Evolutionary conservation across 345 rosid genomes (phyloP).

Genomic region (Anastatica hierochuntica): DNA sequence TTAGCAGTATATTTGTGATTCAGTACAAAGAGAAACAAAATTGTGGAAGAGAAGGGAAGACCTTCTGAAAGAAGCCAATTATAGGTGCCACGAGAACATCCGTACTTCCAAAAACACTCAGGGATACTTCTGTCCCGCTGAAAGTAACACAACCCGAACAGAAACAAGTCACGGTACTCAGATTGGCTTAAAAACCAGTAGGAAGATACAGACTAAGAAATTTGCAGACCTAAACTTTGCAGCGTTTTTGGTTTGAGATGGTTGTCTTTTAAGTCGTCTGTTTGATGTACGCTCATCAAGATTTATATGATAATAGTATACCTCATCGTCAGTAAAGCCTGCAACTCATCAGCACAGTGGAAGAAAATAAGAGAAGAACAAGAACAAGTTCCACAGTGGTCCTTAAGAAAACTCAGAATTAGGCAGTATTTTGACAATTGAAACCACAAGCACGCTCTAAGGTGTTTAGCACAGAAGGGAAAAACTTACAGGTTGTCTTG

Average conservation of each 20-base stretch:
- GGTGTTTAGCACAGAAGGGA: neutral
- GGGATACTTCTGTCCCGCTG: conserved; percentile 74
- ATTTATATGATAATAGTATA: conserved; percentile 46
- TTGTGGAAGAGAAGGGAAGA: conserved; percentile 20
- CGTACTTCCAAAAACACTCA: conserved; percentile 39
- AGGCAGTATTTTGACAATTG: neutral
- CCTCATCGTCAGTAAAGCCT: conserved; percentile 54
- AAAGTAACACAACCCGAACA: conserved; percentile 1
- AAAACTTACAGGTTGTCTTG: conserved; percentile 63
- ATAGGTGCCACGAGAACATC: conserved; percentile 38
- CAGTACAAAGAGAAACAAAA: neutral
- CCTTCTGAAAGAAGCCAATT: conserved; percentile 53
- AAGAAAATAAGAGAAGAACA: neutral
- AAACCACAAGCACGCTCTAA: neutral
- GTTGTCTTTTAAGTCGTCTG: conserved; percentile 43
- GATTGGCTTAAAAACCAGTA: neutral
- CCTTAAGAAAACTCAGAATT: neutral
- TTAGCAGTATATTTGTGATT: neutral
- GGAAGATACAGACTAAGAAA: neutral
- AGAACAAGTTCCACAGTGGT: neutral
- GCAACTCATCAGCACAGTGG: conserved; percentile 16
- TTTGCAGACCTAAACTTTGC: conserved; percentile 53
- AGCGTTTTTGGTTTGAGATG: conserved; percentile 68
- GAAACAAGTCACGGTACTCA: neutral
- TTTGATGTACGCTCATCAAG: conserved; percentile 35